Base-by-base conservation (phyloP, 176 grass and related monocot genomes). In the Eragrostis nindensis region DNA sequence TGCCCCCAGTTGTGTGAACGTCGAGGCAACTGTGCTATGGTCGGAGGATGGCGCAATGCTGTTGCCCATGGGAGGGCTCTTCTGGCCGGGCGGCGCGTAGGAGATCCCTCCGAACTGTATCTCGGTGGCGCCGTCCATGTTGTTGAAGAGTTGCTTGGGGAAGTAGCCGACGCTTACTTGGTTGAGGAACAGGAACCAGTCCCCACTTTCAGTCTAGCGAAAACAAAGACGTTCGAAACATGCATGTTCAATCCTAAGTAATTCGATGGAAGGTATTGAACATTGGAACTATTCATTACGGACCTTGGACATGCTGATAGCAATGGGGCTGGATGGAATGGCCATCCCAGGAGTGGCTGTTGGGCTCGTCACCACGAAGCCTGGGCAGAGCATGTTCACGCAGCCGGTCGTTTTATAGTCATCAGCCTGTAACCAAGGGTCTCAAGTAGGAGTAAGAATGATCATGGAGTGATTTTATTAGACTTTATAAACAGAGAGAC, bases 61-160 rank as follows among this genome's bases (percentile, higher is more conserved):
- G 42, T 15, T 73, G 69, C 80, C 68, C 69, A 82, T 82, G 27
- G 21, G 56, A 54, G 80, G 69, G 18, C 80, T 73, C 44, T 26
- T 73, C 29, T 73, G 21, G 0, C 44, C 14, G 0, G 56, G 29
- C n/a, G 69, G 44, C 5, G 57, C 43, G 14, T 64, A 73, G 6
- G 62, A 21, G 55, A 38, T 49, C 18, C 68, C 79, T 49, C 79
- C 68, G 68, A 82, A 25, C 79, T 82, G 68, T 3, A 82, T 25
- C 42, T 62, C 2, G 2, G 55, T 50, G 55, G 24, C 29, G 8
- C 68, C 56, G 21, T 24, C 36, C 68, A 82, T 73, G 68, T 7
- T 12, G 21, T 64, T 50, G 29, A 73, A 48, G 69, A 82, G 49
- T 15, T 48, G 12, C 21, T 62, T 47, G 42, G 68, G 79, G 79